phyloP scores from a whole-genome alignment of 345 rosid genomes.

The Rhizophora apiculata region DNA sequence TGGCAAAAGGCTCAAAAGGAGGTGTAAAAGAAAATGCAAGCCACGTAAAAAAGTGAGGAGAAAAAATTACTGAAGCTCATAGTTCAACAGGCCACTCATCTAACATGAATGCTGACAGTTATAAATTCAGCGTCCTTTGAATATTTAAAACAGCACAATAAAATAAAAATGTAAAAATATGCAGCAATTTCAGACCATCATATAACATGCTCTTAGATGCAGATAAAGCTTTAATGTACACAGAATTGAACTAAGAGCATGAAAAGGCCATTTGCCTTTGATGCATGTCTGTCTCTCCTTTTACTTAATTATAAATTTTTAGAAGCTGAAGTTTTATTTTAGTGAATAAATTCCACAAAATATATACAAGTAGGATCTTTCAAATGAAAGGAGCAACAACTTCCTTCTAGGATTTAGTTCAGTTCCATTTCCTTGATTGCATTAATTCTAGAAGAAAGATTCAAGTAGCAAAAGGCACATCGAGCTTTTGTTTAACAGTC shows the following conservation, averaged over 20 bases:
- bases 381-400: neutral
- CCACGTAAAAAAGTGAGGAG: constrained; percentile 27
- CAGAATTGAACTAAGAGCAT: neutral
- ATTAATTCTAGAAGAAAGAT: too few species aligned
- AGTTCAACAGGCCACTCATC: neutral
- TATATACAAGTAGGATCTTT: too few species aligned
- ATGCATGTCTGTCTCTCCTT: neutral
- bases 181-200: neutral
- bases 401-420: neutral
- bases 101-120: neutral
- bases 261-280: neutral
- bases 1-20: constrained; percentile 78
- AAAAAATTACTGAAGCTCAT: neutral
- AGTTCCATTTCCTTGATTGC: neutral
- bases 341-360: too few species aligned
- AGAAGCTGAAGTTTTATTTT: neutral
- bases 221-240: neutral
- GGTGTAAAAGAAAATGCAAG: constrained; percentile 75
- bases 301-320: neutral
- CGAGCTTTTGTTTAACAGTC: too few species aligned
- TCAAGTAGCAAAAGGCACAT: neutral
- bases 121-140: neutral
- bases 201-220: neutral
- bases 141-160: neutral
- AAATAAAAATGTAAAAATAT: too few species aligned